phyloP scores from a whole-genome alignment of 495 filamentous ascomycete genomes.

The Hypoxylon fuscum region DNA sequence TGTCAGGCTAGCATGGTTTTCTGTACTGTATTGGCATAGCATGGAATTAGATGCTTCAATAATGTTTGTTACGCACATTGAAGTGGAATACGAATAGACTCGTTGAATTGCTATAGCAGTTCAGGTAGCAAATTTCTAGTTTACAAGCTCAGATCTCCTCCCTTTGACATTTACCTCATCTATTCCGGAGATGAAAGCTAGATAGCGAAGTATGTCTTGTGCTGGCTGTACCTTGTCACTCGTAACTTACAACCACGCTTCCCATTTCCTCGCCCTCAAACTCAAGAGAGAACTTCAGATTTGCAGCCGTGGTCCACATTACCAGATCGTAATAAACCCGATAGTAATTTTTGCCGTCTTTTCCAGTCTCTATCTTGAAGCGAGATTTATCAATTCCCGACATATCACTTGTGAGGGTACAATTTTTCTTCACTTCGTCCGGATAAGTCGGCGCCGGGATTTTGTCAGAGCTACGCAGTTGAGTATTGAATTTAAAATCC shows the following conservation, averaged over 20 bases:
- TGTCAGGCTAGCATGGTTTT: constrained; percentile 4
- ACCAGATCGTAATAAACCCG: constrained; percentile 34
- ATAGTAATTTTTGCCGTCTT: constrained; percentile 28
- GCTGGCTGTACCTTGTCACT: no score
- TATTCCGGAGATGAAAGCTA: no score
- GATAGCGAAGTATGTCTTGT: no score
- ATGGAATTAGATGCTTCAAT: not conserved
- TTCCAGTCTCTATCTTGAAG: constrained; percentile 8
- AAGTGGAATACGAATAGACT: no score
- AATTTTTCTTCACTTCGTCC: constrained; percentile 23
- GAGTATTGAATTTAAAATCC: not conserved
- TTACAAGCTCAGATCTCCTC: no score
- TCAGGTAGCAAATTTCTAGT: no score
- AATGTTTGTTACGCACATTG: not conserved
- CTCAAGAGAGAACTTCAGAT: constrained; percentile 39
- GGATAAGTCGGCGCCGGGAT: not conserved
- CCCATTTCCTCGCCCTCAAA: constrained; percentile 38
- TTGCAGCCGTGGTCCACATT: constrained; percentile 22
- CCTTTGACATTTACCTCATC: no score
- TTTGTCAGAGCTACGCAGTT: not conserved
- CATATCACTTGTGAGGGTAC: constrained; percentile 26
- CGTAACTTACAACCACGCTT: constrained; percentile 32
- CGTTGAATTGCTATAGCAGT: no score
- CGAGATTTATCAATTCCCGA: constrained; percentile 2
- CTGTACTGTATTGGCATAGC: not conserved